Percentiles rank a stretch among this genome's conserved stretches.
Conservation (phyloP, 202 grass and related monocot species). For the Brachypodium distachyon region DNA sequence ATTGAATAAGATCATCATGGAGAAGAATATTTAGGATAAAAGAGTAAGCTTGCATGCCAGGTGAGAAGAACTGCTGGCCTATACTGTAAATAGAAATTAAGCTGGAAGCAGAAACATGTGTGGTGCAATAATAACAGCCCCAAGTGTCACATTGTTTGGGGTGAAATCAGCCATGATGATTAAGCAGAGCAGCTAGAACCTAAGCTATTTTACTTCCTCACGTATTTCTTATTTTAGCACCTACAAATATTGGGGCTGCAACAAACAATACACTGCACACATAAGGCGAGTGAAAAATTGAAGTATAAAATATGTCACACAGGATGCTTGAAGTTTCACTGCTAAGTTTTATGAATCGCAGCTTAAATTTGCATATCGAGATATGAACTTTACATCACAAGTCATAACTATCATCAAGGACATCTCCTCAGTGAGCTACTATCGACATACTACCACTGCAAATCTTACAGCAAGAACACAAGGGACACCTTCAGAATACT, state of each 20-base stretch:
- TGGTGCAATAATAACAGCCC: neutral
- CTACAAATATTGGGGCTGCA: neutral
- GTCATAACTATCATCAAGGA: neutral
- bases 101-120: neutral
- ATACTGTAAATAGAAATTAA: neutral
- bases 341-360: neutral
- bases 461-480: neutral
- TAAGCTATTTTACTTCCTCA: neutral
- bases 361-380: neutral
- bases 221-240: neutral
- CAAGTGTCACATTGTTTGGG: neutral
- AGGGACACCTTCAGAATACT: neutral
- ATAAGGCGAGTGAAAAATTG: neutral
- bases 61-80: neutral
- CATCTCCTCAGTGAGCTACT: neutral
- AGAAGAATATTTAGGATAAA: neutral
- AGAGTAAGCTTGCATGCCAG: neutral
- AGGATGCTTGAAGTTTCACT: neutral
- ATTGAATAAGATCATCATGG: neutral
- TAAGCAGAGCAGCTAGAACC: neutral
- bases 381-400: neutral
- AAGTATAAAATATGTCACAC: neutral
- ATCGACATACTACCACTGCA: neutral
- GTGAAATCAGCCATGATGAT: neutral
- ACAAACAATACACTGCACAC: neutral